Evolutionary conservation across 1,284 basidiomycete species (phyloP).

Genomic region (Apiotrichum laibachii): DNA sequence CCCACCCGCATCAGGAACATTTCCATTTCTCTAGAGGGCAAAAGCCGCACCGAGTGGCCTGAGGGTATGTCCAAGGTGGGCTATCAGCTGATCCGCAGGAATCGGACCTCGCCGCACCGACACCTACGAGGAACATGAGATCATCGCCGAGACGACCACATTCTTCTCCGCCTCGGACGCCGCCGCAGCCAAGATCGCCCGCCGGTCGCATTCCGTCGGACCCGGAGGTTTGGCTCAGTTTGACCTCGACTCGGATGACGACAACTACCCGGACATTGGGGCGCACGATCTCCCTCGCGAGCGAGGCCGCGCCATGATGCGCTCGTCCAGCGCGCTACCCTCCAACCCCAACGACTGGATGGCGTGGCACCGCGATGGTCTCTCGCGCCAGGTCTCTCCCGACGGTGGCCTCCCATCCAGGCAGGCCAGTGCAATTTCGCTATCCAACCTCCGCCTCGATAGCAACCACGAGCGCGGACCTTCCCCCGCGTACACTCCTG

Average conservation of each 20-base stretch:
- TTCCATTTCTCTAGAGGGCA: constrained; percentile 72
- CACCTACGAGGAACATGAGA: constrained; percentile 71
- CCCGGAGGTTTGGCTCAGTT: constrained; percentile 58
- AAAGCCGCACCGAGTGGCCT: constrained; percentile 67
- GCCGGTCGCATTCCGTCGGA: constrained; percentile 73
- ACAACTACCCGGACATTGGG: constrained; percentile 47
- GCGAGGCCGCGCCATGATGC: constrained; percentile 7
- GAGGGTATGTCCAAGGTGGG: constrained; percentile 63
- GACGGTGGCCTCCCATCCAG: neutral
- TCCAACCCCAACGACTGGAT: constrained; percentile 27
- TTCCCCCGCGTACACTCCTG: constrained; percentile 48
- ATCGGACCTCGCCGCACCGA: constrained; percentile 76
- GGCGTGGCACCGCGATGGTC: constrained; percentile 26
- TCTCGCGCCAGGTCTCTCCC: constrained; percentile 19
- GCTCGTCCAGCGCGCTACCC: constrained; percentile 41
- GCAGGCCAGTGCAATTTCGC: neutral
- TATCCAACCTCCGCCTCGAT: constrained; percentile 3
- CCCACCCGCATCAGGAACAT: constrained; percentile 85
- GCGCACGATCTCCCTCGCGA: constrained; percentile 15
- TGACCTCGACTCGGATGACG: constrained; percentile 41
- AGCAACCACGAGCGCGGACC: constrained; percentile 37
- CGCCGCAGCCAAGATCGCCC: constrained; percentile 27
- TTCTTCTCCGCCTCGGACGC: constrained; percentile 63
- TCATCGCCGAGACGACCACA: constrained; percentile 69
- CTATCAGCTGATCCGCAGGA: constrained; percentile 54